Base-by-base conservation (phyloP, 768 basidiomycete species). In the Neoboletus magnificus region DNA sequence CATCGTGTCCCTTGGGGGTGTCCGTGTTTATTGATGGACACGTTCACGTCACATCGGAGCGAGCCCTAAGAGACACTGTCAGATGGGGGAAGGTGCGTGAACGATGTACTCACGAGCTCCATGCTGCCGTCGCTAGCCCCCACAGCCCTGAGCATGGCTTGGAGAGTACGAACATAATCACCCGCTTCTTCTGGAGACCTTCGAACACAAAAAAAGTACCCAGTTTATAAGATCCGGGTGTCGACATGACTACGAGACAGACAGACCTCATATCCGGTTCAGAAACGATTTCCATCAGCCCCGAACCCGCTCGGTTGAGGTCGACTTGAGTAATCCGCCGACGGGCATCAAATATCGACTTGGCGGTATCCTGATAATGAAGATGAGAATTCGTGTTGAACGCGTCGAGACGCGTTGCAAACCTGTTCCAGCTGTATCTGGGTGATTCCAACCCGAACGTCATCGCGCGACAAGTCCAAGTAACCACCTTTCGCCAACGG, bases 391-490 rank as follows among this genome's bases (percentile, higher is more conserved):
- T 5, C 4, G 22, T n/a, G 46, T n/a, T 11, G 27, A 20, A 54
- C 40, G 30, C 42, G n/a, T n/a, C 40, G 41, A 52, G 35, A 42
- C 40, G 40, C 32, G 33, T 18, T 4, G 62, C 74, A 52, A 36
- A 93, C 93, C 81, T 98, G 96, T 72, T 99, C 97, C 1, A 98
- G 79, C 64, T 98, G 97, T 37, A 99, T 83, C 71, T 98, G 97
- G 50, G 91, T 86, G 52, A 99, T 90, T 16, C 94, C 78, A n/a
- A 98, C 86, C 7, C 70, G 59, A 64, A 74, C 50, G 50, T 70
- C 71, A 8, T 59, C 66, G 36, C 72, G 73, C 3, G 77, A 66
- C 30, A 87, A 71, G 10, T 66, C 61, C 16, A 97, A 68, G 23
- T 71, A 59, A 3, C 95, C 95, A 43, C 81, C 78, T 4, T 71